Evolutionary conservation across 1,139 yeast genomes (phyloP).

Genomic region (Suhomyces kunorum): DNA sequence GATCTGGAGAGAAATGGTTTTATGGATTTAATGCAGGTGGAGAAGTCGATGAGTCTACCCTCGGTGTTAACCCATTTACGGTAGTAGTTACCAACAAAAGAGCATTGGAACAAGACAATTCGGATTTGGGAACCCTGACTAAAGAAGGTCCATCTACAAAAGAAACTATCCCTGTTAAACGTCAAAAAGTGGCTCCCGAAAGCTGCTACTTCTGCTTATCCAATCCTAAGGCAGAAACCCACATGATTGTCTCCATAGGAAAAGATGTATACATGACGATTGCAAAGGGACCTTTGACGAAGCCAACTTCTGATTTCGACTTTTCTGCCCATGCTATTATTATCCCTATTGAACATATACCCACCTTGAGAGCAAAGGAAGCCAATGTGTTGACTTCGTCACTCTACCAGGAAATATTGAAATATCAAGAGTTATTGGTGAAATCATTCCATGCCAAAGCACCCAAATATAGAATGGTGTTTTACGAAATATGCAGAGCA

Average conservation of each 20-base stretch:
- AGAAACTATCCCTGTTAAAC: neutral
- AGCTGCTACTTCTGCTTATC: constrained; percentile 83
- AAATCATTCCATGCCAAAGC: constrained; percentile 41
- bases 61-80: constrained; percentile 43
- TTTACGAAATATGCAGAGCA: constrained; percentile 61
- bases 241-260: constrained; percentile 79
- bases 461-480: constrained; percentile 47
- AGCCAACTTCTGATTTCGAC: constrained; percentile 42
- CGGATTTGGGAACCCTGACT: neutral
- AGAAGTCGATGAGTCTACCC: constrained; percentile 12
- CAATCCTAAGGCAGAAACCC: constrained; percentile 75
- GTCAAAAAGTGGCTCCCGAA: constrained; percentile 45
- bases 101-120: neutral
- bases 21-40: constrained; percentile 59
- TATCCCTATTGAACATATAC: constrained; percentile 77
- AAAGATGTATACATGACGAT: constrained; percentile 66
- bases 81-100: neutral
- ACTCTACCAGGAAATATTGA: constrained; percentile 29
- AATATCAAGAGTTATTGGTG: constrained; percentile 48
- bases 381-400: constrained; percentile 21
- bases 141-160: neutral
- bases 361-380: constrained; percentile 39
- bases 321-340: constrained; percentile 84
- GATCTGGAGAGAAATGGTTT: constrained; percentile 64
- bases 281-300: constrained; percentile 84